Base-by-base conservation (phyloP, 176 grass and related monocot species). In the Lolium perenne region DNA sequence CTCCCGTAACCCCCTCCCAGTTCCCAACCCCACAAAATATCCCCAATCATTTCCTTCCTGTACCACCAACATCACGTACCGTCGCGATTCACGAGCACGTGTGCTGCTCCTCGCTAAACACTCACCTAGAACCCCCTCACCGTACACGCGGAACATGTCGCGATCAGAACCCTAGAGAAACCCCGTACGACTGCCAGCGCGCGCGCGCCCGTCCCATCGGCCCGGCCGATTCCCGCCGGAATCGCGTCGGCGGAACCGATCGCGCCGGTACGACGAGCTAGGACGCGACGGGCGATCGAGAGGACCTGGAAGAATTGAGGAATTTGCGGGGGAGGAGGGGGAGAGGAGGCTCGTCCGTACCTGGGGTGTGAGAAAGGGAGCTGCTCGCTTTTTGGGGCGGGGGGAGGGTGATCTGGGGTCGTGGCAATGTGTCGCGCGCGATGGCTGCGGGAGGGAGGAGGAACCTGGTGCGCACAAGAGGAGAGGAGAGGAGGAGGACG, bases 141-240 rank as follows among this genome's bases (percentile, higher is more conserved):
- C 16, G 64, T 29, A 53, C 72, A 43, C 43, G 64, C 17, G 7
- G 23, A 25, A 4, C 48, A 67, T 13, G 83, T 71, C 78, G 54
- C 79, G 54, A 86, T 64, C 45, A 86, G 74, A 90, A 86, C 64
- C 79, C 84, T 86, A 83, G 29, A 55, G 50, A 86, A 86, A 47
- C 53, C 61, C 53, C 14, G n/a, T 0, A 5, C 22, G 18, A 1
- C 17, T 26, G 35, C 9, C 48, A 38, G 61, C 67, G 13, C 45
- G 46, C 56, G 48, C 54, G 21, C 54, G 72, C 45, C 73, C 38
- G 58, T 59, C 78, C 57, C 84, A 51, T 79, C 80, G 46, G 23
- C 1, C 65, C 66, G 23, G 0, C 64, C 66, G 21, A 21, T 80
- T 82, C 25, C 40, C 2, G 9, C 70, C 26, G 29, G 57, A 20